Conservation (phyloP, 2,329 filamentous ascomycete species). For the Fusarium sublunatum region DNA sequence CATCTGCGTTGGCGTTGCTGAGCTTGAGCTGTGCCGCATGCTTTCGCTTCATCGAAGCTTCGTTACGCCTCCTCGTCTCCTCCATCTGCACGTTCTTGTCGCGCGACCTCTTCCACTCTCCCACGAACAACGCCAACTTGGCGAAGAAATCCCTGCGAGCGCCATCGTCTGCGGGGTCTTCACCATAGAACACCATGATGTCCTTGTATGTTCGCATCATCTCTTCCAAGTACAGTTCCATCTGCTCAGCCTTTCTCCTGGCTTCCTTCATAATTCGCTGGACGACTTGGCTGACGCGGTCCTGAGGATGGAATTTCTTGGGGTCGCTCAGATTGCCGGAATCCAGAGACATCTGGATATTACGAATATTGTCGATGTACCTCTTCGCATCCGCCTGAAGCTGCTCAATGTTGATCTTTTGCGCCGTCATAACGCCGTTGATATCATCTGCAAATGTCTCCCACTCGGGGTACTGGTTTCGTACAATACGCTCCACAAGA, state of each 20-base stretch:
- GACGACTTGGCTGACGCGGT: conserved; percentile 91
- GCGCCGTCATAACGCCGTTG: conserved; percentile 76
- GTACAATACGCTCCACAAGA: conserved; percentile 94
- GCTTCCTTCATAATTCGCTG: conserved; percentile 97
- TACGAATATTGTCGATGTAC: conserved; percentile 95
- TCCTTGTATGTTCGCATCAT: conserved; percentile 93
- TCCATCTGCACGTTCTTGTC: conserved; percentile 91
- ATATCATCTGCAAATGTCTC: conserved; percentile 91
- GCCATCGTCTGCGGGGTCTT: conserved; percentile 91
- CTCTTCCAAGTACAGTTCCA: conserved; percentile 92
- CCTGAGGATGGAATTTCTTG: conserved; percentile 97
- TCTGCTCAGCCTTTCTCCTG: conserved; percentile 92
- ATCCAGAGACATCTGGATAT: conserved; percentile 91
- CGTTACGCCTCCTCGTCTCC: conserved; percentile 84
- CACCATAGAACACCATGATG: conserved; percentile 96
- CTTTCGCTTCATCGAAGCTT: conserved; percentile 93
- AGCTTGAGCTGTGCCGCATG: conserved; percentile 73
- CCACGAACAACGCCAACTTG: conserved; percentile 89
- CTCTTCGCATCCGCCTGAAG: conserved; percentile 86
- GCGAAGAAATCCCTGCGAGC: conserved; percentile 95
- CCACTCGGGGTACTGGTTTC: conserved; percentile 96
- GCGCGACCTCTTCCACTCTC: conserved; percentile 94
- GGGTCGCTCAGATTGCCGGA: conserved; percentile 94
- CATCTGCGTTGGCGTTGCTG: conserved; percentile 62
- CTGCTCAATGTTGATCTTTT: conserved; percentile 96